phyloP scores from a whole-genome alignment of 257 asterid genomes.

The Verbascum thapsus region DNA sequence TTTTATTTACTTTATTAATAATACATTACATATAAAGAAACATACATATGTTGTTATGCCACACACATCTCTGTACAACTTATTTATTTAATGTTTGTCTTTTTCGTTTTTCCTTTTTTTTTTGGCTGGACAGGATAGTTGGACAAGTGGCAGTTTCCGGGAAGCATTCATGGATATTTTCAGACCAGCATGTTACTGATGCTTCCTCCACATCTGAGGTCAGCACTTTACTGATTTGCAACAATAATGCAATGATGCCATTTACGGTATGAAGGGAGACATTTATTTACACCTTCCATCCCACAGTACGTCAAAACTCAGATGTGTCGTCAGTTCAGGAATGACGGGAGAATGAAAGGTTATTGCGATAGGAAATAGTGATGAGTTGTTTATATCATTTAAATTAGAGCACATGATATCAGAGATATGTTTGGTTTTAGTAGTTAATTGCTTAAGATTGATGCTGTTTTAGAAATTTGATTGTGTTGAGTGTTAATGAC shows the following conservation, averaged over 20 bases:
- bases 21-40: constrained; percentile 1
- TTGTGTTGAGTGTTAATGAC: constrained; percentile 18
- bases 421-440: neutral
- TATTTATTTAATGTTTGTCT: neutral
- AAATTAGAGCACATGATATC: constrained; percentile 6
- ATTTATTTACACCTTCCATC: neutral
- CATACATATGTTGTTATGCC: neutral
- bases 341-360: constrained; percentile 4
- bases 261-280: constrained; percentile 17
- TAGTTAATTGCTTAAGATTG: constrained; percentile 3
- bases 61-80: neutral
- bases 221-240: constrained; percentile 17
- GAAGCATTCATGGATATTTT: constrained; percentile 81
- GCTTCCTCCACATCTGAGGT: constrained; percentile 63
- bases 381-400: neutral
- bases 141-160: constrained; percentile 93
- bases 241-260: neutral
- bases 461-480: constrained; percentile 10
- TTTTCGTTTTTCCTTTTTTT: constrained; percentile 21
- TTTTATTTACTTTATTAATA: neutral
- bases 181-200: constrained; percentile 53
- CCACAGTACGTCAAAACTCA: neutral
- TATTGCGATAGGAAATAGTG: constrained; percentile 10
- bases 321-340: constrained; percentile 21
- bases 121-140: constrained; percentile 59